Evolutionary conservation across 2,329 filamentous ascomycete species (phyloP), one percentile per base, ranked within the genome.

Genomic region (Parasarocladium wereldwijsianum): DNA sequence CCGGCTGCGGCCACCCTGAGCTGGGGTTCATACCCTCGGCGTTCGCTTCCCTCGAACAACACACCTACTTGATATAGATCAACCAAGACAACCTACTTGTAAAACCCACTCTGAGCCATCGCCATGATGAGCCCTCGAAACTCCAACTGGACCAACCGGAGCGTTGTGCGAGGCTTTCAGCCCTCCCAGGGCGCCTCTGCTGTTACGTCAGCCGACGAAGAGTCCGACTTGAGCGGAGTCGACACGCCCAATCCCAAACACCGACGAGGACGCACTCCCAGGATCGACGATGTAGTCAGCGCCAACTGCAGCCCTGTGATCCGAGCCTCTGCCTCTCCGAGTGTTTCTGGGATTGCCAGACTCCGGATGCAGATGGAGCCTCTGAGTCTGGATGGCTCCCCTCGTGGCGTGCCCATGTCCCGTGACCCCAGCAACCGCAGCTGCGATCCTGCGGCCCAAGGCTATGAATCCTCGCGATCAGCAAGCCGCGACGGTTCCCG

Each of bases 351-450:
- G 27, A 85, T 94, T 43, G 81, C 82, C 45, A 80, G 77, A 43
- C 60, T 94, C 44, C 84, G 84, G 48, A 64, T 77, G 49, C 78
- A 90, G 46, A 64, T 93, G 34, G 85, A 93, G 36, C 72, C 76
- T 3, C 59, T 94, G 32, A 81, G 69, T 44, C 60, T 93, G 26
- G 68, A 73, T 37, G 55, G 44, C 13, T 55, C 53, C 26, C 64
- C 71, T 3, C 66, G 66, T 26, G 62, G 62, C 28, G 68, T 60
- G 40, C 73, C 68, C 19, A 58, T 68, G 43, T 65, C 66, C 13
- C 67, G 59, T 39, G 64, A 53, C 41, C 63, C 60, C 43, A 67
- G 62, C 43, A 44, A 40, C 13, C 42, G 41, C 17, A 45, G 45
- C 24, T 13, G 15, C 6, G 17, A 23, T 11, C 19, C 6, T 11